A percentile compares a stretch with the other conserved stretches of the same genome.
Conservation (phyloP, 768 basidiomycete species). For the Tephrocybe sp. region DNA sequence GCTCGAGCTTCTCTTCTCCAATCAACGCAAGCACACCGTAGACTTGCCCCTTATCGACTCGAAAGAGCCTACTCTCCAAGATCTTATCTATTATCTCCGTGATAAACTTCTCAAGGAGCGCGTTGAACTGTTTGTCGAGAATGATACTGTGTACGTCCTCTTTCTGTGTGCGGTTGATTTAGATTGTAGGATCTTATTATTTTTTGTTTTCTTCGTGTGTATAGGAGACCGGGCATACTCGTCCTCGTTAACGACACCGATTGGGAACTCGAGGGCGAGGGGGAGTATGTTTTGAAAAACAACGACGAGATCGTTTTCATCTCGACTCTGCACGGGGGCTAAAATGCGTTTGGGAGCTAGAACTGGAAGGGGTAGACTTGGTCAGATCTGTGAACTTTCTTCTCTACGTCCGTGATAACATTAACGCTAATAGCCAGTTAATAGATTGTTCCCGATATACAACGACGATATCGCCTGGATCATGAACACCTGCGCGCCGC, state of each 20-base stretch:
- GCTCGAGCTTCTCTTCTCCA: conserved; percentile 80
- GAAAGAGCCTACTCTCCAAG: conserved; percentile 55
- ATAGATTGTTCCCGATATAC: no score
- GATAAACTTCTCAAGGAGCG: conserved; percentile 80
- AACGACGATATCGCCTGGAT: no score
- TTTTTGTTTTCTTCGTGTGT: background rate
- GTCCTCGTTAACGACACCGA: conserved; percentile 97
- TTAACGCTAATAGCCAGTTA: no score
- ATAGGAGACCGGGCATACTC: conserved; percentile 92
- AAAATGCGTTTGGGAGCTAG: background rate
- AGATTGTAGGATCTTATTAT: background rate
- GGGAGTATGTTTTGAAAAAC: conserved; percentile 73
- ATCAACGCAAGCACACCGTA: conserved; percentile 58
- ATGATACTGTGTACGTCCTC: conserved; percentile 75
- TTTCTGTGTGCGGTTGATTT: no score
- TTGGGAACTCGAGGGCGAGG: conserved; percentile 97
- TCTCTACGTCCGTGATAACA: background rate
- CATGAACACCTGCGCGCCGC: no score
- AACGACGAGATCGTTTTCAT: conserved; percentile 95
- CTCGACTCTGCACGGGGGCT: conserved; percentile 93
- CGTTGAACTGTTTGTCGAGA: conserved; percentile 86
- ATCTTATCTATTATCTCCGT: conserved; percentile 76
- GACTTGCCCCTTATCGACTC: conserved; percentile 41
- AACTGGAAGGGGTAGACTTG: background rate
- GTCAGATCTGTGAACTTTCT: background rate